Evolutionary conservation across 371 early-diverging fungal genomes (phyloP), one percentile per base, ranked within the genome.

Genomic region (Zychaea mexicana): DNA sequence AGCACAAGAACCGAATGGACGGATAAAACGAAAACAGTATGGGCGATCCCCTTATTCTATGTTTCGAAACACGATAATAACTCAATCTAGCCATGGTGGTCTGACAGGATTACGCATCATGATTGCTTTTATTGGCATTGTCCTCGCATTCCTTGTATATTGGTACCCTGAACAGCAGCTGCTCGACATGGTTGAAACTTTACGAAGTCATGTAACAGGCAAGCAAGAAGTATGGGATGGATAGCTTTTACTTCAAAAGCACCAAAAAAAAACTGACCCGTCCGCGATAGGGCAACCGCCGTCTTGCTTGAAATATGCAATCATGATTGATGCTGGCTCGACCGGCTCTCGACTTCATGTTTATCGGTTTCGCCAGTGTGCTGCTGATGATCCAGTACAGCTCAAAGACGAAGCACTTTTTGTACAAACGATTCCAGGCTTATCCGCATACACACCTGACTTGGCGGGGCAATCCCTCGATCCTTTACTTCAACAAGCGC

Each of bases 291-390:
- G 49, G 24, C 49, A 49, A 13, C 49, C 49, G 7, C 26, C 57
- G 33, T 45, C 65, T 1, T 78, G 78, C 61, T 56, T 68, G 27
- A 72, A 86, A 56, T 87, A 88, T 72, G 86, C 84, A 6, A 67
- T 90, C 36, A 95, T 98, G 90, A 70, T 98, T 26, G 99, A 98
- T 68, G 99, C 99, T 17, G 99, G 99, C 0, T 96, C 96, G 2
- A 94, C 96, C 5, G 99, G 99, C 21, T 95, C 96, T 1, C 93
- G 99, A 26, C 92, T 98, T 68, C 99, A 98, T 71, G 96, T 96
- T 22, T 98, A 98, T 83, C 81, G 85, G 66, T 89, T 89, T 66
- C 59, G 30, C 9, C 65, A 65, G 32, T 65, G 65, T 42, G 42
- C 24, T 17, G 24, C n/a, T 10, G 36, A 9, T 10, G 59, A 65